Conservation (phyloP, 129 eudicot species). For the Daucus carota region DNA sequence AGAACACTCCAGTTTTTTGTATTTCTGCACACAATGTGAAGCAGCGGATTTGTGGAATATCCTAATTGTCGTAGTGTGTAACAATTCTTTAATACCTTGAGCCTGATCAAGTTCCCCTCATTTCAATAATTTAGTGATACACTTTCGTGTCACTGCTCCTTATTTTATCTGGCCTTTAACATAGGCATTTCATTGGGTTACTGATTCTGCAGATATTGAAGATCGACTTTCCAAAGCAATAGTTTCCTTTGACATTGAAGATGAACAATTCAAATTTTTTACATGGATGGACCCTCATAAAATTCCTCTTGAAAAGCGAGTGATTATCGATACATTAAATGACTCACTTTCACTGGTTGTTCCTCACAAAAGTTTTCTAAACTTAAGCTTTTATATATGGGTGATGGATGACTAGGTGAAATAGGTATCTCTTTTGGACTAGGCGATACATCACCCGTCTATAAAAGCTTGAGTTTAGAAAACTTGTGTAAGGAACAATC, state of each 20-base stretch:
- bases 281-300: too few species aligned
- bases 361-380: background rate
- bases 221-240: background rate
- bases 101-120: background rate
- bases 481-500: too few species aligned
- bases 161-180: background rate
- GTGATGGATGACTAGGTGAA: background rate
- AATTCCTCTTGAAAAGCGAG: too few species aligned
- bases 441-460: background rate
- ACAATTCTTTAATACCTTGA: background rate
- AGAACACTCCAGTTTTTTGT: background rate
- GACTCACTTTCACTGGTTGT: too few species aligned
- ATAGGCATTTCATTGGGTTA: background rate
- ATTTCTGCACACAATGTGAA: too few species aligned
- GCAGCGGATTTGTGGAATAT: too few species aligned
- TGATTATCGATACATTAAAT: too few species aligned
- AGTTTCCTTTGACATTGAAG: background rate
- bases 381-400: background rate
- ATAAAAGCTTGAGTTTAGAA: too few species aligned
- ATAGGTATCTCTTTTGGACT: background rate
- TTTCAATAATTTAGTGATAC: background rate
- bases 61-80: too few species aligned
- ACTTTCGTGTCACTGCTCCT: background rate
- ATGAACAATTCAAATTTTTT: too few species aligned
- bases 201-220: background rate